Base-by-base conservation (phyloP, 2,329 filamentous ascomycete genomes). In the Phaeophleospora eucalypticola region DNA sequence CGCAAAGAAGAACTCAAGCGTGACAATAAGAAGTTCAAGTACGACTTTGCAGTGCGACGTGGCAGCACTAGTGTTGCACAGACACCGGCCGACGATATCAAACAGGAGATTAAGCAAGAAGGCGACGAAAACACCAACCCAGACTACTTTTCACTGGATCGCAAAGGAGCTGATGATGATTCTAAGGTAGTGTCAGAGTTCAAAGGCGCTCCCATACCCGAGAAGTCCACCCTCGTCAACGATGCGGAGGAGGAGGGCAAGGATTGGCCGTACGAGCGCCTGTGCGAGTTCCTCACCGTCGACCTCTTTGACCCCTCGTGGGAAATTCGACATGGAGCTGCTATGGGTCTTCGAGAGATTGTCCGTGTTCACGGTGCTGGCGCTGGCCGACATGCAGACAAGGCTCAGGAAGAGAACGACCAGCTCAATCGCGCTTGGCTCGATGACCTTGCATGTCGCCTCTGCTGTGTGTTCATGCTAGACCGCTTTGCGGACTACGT, bases 401-500 rank as follows among this genome's bases (percentile, higher is more conserved):
- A 85, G 65, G 77, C 78, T 8, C 80, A 82, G 54, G 62, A 70
- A 20, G 84, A 94, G 59, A 98, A 98, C 62, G 81, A 95, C 60
- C 64, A 69, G 1, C 74, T 87, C 36, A 98, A 97, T 60, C 81
- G 84, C 51, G 79, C 76, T 63, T 98, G 89, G 89, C 79, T 98
- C 16, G 87, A 97, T 62, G 91, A 98, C 62, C 77, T 98, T 42
- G 89, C 90, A n/a, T 96, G 90, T 61, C 86, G 93, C 19, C 79
- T 98, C 40, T 91, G 90, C 67, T 95, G 88, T 65, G 90, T 98
- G 43, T 84, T 98, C 60, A 96, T 98, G 83, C 82, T 98, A 14
- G 93, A 98, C 70, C 84, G 90, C 43, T 98, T 98, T 64, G 94
- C 90, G 46, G 93, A 98, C 64, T 98, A 96, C 71, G 93, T 94